Conservation (phyloP, 805 yeast species). For the Dipodascopsis uninucleata region DNA sequence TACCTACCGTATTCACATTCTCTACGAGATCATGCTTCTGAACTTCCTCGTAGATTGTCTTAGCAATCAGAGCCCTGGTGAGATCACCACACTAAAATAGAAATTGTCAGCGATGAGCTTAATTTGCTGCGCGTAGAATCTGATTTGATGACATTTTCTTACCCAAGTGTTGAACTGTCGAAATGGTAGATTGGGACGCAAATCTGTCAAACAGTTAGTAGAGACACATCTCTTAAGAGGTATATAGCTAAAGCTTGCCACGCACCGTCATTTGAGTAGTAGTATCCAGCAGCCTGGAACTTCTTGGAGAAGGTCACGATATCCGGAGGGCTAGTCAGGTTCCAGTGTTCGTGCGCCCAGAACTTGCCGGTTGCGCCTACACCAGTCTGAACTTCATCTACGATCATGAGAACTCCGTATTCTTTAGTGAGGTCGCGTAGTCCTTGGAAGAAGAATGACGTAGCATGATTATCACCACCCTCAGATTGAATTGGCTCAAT, state of each 20-base stretch:
- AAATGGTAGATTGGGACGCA: conserved; percentile 73
- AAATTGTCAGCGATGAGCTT: too few species aligned
- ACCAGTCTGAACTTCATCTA: conserved; percentile 89
- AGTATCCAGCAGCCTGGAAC: conserved; percentile 87
- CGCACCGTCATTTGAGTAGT: conserved; percentile 73
- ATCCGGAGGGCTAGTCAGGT: conserved; percentile 71
- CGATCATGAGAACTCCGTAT: conserved; percentile 66
- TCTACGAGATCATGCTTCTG: conserved; percentile 55
- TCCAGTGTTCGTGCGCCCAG: conserved; percentile 89
- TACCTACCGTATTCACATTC: conserved; percentile 60
- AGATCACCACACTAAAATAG: conserved; percentile 97
- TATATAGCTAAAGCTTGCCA: too few species aligned
- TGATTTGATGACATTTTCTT: too few species aligned
- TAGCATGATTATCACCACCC: conserved; percentile 89
- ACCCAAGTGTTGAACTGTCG: conserved; percentile 92
- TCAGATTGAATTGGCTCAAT: conserved; percentile 90
- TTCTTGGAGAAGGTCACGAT: conserved; percentile 83
- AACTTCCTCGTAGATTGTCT: conserved; percentile 66
- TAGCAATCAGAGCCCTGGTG: conserved; percentile 70
- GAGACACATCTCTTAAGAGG: too few species aligned
- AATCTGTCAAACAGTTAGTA: too few species aligned
- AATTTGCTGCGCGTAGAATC: too few species aligned
- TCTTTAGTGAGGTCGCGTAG: conserved; percentile 70
- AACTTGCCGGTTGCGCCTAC: conserved; percentile 80
- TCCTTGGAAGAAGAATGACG: conserved; percentile 74